Evolutionary conservation across 2,329 filamentous ascomycete species (phyloP).

Genomic region (Nakataea oryzae): DNA sequence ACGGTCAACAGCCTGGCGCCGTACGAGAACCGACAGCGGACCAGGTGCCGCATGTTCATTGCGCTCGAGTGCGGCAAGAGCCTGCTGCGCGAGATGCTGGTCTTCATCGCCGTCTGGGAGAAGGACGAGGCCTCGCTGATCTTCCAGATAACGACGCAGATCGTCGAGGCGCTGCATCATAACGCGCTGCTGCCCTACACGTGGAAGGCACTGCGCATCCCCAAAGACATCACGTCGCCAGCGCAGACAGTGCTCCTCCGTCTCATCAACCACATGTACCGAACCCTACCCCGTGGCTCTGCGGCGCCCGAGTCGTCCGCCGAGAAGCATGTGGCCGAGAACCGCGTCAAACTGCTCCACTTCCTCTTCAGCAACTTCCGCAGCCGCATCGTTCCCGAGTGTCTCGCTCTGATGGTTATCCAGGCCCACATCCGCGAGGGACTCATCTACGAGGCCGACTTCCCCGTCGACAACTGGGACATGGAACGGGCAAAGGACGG

Average conservation of each 20-base stretch:
- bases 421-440: constrained; percentile 81
- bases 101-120: constrained; percentile 96
- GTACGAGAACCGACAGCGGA: constrained; percentile 77
- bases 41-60: constrained; percentile 79
- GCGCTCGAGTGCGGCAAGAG: constrained; percentile 87
- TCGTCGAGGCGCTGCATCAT: constrained; percentile 84
- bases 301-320: constrained; percentile 26
- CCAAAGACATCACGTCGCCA: constrained; percentile 92
- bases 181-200: constrained; percentile 85
- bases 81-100: constrained; percentile 77
- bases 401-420: constrained; percentile 84
- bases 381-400: constrained; percentile 86
- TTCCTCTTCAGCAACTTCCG: constrained; percentile 91
- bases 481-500: constrained; percentile 96
- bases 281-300: constrained; percentile 27
- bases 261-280: constrained; percentile 81
- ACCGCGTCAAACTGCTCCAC: constrained; percentile 57
- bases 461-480: constrained; percentile 91
- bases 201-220: constrained; percentile 82
- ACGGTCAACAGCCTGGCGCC: constrained; percentile 59
- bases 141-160: constrained; percentile 93
- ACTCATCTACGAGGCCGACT: constrained; percentile 69
- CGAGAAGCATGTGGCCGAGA: constrained; percentile 33
- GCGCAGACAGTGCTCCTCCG: constrained; percentile 90
- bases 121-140: constrained; percentile 88